Evolutionary conservation across 768 basidiomycete species (phyloP).

Genomic region (Candolleomyces aberdarensis): DNA sequence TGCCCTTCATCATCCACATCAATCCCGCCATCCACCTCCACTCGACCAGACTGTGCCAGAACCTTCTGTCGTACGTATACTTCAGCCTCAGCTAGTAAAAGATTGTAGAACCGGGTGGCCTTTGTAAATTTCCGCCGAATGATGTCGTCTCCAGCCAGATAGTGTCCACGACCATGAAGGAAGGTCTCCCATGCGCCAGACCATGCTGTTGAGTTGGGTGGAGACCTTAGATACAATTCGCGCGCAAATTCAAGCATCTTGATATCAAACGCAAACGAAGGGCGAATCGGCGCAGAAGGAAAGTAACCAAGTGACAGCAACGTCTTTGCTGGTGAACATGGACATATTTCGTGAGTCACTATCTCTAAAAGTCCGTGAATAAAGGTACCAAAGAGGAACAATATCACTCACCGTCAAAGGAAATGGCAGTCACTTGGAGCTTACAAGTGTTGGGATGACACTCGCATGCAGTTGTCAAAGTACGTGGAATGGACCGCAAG

Average conservation of each 20-base stretch:
- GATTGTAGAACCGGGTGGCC: not conserved
- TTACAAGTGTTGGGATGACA: too few species aligned
- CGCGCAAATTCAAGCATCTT: not conserved
- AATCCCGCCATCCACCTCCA: not conserved
- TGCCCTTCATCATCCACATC: not conserved
- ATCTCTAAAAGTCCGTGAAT: too few species aligned
- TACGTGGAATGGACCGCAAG: too few species aligned
- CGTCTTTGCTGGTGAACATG: too few species aligned
- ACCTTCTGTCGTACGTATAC: not conserved
- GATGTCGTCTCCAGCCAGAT: not conserved
- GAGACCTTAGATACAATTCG: not conserved
- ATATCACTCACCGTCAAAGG: too few species aligned
- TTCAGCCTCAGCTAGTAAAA: not conserved
- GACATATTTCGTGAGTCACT: too few species aligned
- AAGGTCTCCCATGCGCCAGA: not conserved
- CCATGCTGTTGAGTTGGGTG: not conserved
- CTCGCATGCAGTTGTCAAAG: too few species aligned
- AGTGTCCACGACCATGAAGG: not conserved
- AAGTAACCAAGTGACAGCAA: not conserved
- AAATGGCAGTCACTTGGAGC: too few species aligned
- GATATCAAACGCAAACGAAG: not conserved
- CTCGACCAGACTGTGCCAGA: not conserved
- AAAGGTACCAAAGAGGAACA: too few species aligned
- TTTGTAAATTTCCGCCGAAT: not conserved
- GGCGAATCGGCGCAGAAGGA: not conserved